A percentile compares a stretch with the other conserved stretches of the same genome.
These are phyloP conservation scores for Suillus fuscotomentosus DNA, from an alignment of 768 basidiomycete genomes.

Conservation along the genomic window DNA sequence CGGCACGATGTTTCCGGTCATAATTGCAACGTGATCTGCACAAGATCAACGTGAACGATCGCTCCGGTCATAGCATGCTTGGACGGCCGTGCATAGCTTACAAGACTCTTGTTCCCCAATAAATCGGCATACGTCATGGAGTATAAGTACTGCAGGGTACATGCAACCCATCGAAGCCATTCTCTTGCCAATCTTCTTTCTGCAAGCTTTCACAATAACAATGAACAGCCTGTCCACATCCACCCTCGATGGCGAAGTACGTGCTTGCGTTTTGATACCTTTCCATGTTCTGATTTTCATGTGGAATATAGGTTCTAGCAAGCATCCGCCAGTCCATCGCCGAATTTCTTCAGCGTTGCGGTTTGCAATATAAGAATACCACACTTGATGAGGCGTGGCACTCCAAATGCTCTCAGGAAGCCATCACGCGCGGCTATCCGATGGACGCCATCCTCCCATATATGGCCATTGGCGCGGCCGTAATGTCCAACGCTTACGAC, in stretches of 20 bases:
- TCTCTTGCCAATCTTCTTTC: background rate
- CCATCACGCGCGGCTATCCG: background rate
- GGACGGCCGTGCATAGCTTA: background rate
- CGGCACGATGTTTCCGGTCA: background rate
- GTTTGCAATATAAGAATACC: background rate
- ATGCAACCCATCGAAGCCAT: background rate
- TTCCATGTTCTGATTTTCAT: background rate
- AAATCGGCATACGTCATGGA: background rate
- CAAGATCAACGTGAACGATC: background rate
- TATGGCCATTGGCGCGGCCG: background rate
- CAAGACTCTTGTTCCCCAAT: background rate
- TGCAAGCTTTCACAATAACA: background rate
- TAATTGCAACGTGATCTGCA: background rate
- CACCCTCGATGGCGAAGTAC: background rate
- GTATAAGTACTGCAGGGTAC: background rate
- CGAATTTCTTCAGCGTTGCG: background rate
- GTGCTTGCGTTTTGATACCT: background rate
- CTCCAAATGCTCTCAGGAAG: background rate
- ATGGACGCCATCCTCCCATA: background rate
- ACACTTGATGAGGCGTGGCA: background rate
- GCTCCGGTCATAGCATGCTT: background rate
- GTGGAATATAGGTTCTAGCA: background rate
- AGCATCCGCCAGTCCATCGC: background rate
- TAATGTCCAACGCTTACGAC: slow-evolving; percentile 13
- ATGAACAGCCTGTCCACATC: background rate